Base-by-base conservation (phyloP, 208 protist genomes). In the Leishmania guyanensis region DNA sequence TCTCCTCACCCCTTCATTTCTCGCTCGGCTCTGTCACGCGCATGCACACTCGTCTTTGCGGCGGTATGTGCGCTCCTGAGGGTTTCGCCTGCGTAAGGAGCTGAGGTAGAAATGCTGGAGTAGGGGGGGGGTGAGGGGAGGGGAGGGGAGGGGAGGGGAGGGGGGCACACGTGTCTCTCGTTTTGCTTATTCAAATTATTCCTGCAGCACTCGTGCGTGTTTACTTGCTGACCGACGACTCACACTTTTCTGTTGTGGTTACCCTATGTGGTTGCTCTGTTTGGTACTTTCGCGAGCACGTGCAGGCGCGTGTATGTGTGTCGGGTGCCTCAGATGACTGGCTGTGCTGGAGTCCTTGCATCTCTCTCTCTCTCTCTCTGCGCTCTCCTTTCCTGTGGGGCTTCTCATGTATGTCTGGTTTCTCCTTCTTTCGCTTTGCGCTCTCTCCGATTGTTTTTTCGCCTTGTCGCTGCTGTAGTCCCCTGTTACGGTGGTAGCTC, bases 31-130 rank as follows among this genome's bases (percentile, higher is more conserved):
- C 46, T 26, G 26, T 3, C 64, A 50, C 33, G 10, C n/a, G 16
- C 50, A n/a, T 48, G n/a, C 16, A 69, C 14, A 22, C 51, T 81
- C 66, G 65, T 26, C 64, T 82, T 60, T 76, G 14, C 50, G 75
- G 5, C 54, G 43, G 43, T 46, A 46, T 46, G 43, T 46, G 43
- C 43, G 43, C 43, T 46, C 43, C 43, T 46, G 43, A 46, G 4
- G 43, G 4, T 46, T 46, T 46, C 43, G 43, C 43, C 43, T 46
- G 43, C 4, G 43, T 46, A 46, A 46, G 43, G 43, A 6, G 43
- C 2, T 6, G 43, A 46, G 43, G 43, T 46, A 46, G 9, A 46
- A 3, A 46, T 6, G 43, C 43, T 46, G 6, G 43, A 46, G 43
- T 46, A 46, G 43, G 2, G 43, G 43, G 3, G 6, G 29, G 29